These are phyloP conservation scores for Yamadazyma akitaensis DNA, from an alignment of 805 yeast species.

Conservation along the genomic window DNA sequence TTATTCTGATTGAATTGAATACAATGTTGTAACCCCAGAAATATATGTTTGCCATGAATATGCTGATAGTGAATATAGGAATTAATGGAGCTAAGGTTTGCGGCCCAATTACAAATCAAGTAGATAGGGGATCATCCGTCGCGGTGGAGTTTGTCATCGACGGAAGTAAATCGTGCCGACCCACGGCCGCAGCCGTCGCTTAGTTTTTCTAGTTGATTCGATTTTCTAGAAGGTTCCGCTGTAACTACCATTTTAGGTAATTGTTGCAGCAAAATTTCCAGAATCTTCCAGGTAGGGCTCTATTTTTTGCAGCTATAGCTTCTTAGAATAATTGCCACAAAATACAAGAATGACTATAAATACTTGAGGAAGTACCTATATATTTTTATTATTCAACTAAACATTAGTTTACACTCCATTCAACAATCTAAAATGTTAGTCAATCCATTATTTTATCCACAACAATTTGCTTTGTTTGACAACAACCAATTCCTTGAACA, in stretches of 20 bases:
- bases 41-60: too few species aligned
- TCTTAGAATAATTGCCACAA: slow-evolving; percentile 1
- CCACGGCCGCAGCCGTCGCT: background rate
- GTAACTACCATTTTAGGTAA: background rate
- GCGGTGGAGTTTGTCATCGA: background rate
- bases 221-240: slow-evolving; percentile 3
- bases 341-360: slow-evolving; percentile 4
- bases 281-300: slow-evolving; percentile 7
- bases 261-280: slow-evolving; percentile 5
- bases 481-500: slow-evolving; percentile 6
- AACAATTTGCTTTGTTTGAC: slow-evolving; percentile 7
- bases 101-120: too few species aligned
- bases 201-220: background rate
- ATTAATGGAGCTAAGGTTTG: too few species aligned
- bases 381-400: background rate
- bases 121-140: background rate
- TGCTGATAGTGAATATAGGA: too few species aligned
- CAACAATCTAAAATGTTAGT: slow-evolving; percentile 13
- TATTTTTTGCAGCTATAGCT: slow-evolving; percentile 2
- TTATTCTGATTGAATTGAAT: too few species aligned
- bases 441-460: slow-evolving; percentile 16
- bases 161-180: background rate
- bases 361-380: background rate
- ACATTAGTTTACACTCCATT: background rate
- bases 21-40: too few species aligned